Evolutionary conservation across 495 filamentous ascomycete genomes (phyloP), one percentile per base, ranked within the genome.

Genomic region (Ramalina peruviana): DNA sequence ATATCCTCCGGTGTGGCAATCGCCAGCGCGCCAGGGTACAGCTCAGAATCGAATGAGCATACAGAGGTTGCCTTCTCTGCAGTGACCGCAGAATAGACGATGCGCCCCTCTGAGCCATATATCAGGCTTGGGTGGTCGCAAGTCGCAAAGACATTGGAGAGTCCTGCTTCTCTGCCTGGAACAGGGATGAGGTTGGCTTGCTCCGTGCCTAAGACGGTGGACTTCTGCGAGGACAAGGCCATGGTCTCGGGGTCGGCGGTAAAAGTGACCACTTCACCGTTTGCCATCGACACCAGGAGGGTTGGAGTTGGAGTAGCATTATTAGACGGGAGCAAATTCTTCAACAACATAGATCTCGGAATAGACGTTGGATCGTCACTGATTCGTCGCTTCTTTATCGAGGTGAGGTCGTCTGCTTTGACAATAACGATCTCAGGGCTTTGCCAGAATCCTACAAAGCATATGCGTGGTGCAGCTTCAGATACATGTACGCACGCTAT

Each of bases 11-110:
- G 66, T 0, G 87, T 90, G 6, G 88, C 87, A 33, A 97, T 74
- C 3, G 82, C 83, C 37, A 97, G 80, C 12, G 85, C 79, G 36
- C 73, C 73, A 3, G 92, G 88, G 56, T 84, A 99, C 0, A 83
- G 83, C 53, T 81, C 80, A 13, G 79, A 65, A 62, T 97, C 76
- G 54, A 99, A 89, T 6, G 85, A 72, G 56, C 85, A 92, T 25
- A 97, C 74, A 36, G 78, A 80, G 5, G 79, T 78, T 5, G 88
- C 83, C 43, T 86, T 80, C 56, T 94, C 86, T 2, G 88, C 88
- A 45, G 94, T 97, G n/a, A 96, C 83, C 1, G 93, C 87, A 16
- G 88, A 94, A 70, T 92, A 99, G 6, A 94, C 80, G 25, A 95
- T 81, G 11, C 89, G 76, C 1, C 83, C 86, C 59, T 97, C 87